phyloP scores from a whole-genome alignment of 169 alveolate species.

The Plasmodium malariae region DNA sequence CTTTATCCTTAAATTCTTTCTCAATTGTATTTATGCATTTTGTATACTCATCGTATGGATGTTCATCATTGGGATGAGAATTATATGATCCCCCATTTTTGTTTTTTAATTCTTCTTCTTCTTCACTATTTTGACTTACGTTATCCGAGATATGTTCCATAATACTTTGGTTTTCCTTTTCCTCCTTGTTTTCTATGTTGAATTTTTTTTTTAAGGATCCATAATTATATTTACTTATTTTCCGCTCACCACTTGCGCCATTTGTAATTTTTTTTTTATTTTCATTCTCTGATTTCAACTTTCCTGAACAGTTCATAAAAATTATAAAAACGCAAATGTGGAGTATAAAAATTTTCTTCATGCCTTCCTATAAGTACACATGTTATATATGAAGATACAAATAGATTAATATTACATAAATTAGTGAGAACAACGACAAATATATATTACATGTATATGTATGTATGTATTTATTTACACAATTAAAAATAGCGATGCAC shows the following conservation, averaged over 20 bases:
- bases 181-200: slow-evolving; percentile 1
- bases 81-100: background rate
- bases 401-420: too few species aligned
- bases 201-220: slow-evolving; percentile 13
- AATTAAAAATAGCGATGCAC: background rate
- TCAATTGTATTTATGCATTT: slow-evolving; percentile 61
- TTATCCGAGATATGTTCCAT: too few species aligned
- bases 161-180: background rate
- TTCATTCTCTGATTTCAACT: slow-evolving; percentile 5
- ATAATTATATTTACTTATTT: slow-evolving; percentile 6
- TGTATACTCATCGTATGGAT: slow-evolving; percentile 19
- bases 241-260: background rate
- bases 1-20: slow-evolving; percentile 48
- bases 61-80: background rate
- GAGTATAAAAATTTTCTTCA: background rate
- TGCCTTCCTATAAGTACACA: too few species aligned
- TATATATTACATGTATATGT: too few species aligned
- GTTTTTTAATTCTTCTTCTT: background rate
- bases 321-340: slow-evolving; percentile 3
- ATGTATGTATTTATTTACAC: too few species aligned
- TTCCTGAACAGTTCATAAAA: slow-evolving; percentile 5
- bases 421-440: too few species aligned
- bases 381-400: too few species aligned
- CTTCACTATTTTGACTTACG: background rate
- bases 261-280: slow-evolving; percentile 10